Percentiles rank a stretch among this genome's conserved stretches.
Conservation (phyloP, 352 stramenopile genomes). For the Pythium brachiatum region DNA sequence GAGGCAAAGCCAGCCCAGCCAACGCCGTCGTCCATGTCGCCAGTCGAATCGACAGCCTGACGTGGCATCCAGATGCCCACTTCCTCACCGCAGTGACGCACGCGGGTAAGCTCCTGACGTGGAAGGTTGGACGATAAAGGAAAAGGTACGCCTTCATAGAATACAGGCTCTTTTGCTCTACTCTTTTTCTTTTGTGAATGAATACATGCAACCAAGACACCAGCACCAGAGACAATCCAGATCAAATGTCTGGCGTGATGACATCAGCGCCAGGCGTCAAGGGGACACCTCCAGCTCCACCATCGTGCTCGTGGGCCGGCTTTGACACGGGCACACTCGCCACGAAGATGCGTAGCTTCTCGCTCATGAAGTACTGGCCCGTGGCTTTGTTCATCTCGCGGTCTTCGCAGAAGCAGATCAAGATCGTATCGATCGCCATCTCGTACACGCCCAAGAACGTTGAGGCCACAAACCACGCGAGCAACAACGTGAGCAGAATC, state of each 20-base stretch:
- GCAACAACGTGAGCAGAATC: slow-evolving; percentile 68
- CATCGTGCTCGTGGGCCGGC: slow-evolving; percentile 7
- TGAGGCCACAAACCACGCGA: slow-evolving; percentile 88
- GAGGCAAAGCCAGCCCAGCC: neutral
- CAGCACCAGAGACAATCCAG: neutral
- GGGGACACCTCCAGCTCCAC: neutral
- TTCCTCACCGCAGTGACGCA: slow-evolving; percentile 3
- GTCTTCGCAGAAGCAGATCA: slow-evolving; percentile 97
- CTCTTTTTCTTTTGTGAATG: neutral
- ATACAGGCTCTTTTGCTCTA: slow-evolving; percentile 3
- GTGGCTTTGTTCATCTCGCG: slow-evolving; percentile 61
- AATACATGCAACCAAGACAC: neutral
- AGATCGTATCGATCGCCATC: slow-evolving; percentile 93
- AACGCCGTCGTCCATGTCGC: neutral
- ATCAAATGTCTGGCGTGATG: slow-evolving; percentile 5
- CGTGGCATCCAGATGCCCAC: slow-evolving; percentile 2
- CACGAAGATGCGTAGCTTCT: slow-evolving; percentile 68
- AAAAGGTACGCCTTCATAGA: neutral
- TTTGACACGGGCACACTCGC: slow-evolving; percentile 47
- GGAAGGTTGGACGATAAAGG: slow-evolving; percentile 3
- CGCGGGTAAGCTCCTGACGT: slow-evolving; percentile 1
- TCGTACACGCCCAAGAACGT: slow-evolving; percentile 94
- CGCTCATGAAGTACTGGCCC: slow-evolving; percentile 78
- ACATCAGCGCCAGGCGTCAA: neutral
- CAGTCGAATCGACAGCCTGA: slow-evolving; percentile 1